A percentile compares a stretch with the other conserved stretches of the same genome.
Conservation (phyloP, 257 asterid species). For the Solanum ahanhuiri region DNA sequence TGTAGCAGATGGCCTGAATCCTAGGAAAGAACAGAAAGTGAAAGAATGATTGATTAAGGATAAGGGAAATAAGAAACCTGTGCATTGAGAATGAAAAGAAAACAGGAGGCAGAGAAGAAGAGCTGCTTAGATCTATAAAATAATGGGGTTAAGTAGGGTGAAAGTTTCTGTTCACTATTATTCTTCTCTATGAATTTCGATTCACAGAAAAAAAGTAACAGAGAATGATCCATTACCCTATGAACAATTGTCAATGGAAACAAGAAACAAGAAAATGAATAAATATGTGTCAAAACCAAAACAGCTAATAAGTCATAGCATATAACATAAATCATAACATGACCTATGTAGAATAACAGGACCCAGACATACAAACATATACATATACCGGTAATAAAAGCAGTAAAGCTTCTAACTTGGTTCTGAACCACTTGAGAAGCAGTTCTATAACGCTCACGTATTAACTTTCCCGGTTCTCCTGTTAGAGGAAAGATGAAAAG, state of each 20-base stretch:
- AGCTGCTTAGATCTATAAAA: no score
- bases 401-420: conserved; percentile 83
- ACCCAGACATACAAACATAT: conserved; percentile 34
- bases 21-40: neutral
- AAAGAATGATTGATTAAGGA: neutral
- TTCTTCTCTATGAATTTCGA: neutral
- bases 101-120: no score
- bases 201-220: neutral
- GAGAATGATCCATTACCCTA: neutral
- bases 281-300: neutral
- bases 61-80: no score
- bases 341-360: neutral
- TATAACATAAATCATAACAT: neutral
- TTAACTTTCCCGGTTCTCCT: conserved; percentile 97
- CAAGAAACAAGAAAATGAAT: neutral
- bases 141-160: neutral
- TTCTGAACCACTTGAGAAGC: conserved; percentile 98
- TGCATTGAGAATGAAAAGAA: no score
- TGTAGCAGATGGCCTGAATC: neutral
- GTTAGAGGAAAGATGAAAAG: conserved; percentile 13
- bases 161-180: neutral
- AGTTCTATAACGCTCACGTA: conserved; percentile 93
- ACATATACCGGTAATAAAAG: conserved; percentile 46
- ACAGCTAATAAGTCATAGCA: neutral
- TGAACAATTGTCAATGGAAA: neutral